Conservation (phyloP, 2,329 filamentous ascomycete genomes). For the Harringtonia aguacate region DNA sequence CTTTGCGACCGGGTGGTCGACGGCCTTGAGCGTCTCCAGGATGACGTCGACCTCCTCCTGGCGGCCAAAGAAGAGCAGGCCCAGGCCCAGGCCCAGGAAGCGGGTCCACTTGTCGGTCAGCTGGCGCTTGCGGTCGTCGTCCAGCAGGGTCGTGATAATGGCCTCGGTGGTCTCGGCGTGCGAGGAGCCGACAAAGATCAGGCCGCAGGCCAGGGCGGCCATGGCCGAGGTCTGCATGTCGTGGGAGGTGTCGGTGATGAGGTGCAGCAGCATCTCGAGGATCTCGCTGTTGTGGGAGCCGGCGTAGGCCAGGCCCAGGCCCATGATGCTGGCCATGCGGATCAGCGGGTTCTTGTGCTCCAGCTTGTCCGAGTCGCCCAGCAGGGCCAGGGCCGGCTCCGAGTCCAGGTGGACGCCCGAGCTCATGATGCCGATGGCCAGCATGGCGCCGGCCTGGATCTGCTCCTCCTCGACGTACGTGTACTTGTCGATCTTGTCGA, state of each 20-base stretch:
- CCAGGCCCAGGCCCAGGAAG: conserved; percentile 89
- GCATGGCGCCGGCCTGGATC: conserved; percentile 82
- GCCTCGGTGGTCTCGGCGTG: conserved; percentile 86
- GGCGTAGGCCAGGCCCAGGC: conserved; percentile 86
- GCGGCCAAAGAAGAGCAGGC: conserved; percentile 87
- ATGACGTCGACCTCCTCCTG: conserved; percentile 99
- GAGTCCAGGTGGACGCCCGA: conserved; percentile 82
- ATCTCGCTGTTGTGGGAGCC: conserved; percentile 87
- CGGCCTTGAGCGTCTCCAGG: conserved; percentile 89
- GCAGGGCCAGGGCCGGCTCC: conserved; percentile 78
- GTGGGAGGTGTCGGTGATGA: conserved; percentile 71
- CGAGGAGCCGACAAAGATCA: conserved; percentile 88
- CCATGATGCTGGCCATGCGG: conserved; percentile 84
- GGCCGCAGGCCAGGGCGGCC: conserved; percentile 81
- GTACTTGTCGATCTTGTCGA: conserved; percentile 92
- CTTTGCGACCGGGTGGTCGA: conserved; percentile 94
- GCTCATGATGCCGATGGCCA: conserved; percentile 93
- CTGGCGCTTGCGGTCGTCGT: conserved; percentile 83
- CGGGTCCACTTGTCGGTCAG: conserved; percentile 97
- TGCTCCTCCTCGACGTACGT: conserved; percentile 72
- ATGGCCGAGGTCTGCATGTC: conserved; percentile 96
- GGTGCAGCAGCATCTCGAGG: conserved; percentile 74
- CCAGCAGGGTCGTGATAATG: conserved; percentile 84
- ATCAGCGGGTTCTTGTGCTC: conserved; percentile 68
- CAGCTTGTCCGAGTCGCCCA: conserved; percentile 72